phyloP scores from a whole-genome alignment of 176 grass and related monocot species.

The Bromus sterilis region DNA sequence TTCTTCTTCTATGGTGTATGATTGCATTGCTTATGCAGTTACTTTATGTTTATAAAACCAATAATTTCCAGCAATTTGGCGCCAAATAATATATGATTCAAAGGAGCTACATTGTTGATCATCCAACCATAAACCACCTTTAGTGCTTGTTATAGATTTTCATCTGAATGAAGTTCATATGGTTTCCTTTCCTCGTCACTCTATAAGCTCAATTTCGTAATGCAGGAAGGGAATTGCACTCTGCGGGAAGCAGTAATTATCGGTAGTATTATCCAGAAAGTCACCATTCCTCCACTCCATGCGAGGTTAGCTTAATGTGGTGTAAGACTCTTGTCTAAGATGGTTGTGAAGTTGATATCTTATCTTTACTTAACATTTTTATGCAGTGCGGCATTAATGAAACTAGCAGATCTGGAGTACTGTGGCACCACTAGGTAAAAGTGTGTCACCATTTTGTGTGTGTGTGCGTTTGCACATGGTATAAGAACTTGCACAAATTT shows the following conservation, averaged over 20 bases:
- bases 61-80: neutral
- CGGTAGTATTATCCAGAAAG: constrained; percentile 87
- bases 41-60: neutral
- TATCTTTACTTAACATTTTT: constrained; percentile 2
- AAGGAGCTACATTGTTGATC: neutral
- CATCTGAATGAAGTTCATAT: neutral
- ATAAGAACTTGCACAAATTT: neutral
- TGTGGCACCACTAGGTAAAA: constrained; percentile 93
- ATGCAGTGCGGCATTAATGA: constrained; percentile 79
- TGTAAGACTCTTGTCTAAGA: neutral
- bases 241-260: constrained; percentile 94
- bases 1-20: neutral
- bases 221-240: constrained; percentile 71
- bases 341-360: constrained; percentile 14
- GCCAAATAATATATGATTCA: neutral
- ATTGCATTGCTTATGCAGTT: neutral
- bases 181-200: neutral
- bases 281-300: constrained; percentile 83
- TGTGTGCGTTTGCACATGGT: neutral
- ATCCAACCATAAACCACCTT: neutral
- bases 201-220: neutral
- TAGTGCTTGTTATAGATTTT: neutral
- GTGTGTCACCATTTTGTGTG: neutral
- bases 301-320: constrained; percentile 49
- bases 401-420: constrained; percentile 88